Percentiles rank a stretch among this genome's conserved stretches.
phyloP scores from a whole-genome alignment of 148 eudicot genomes.

The Talinum fruticosum region DNA sequence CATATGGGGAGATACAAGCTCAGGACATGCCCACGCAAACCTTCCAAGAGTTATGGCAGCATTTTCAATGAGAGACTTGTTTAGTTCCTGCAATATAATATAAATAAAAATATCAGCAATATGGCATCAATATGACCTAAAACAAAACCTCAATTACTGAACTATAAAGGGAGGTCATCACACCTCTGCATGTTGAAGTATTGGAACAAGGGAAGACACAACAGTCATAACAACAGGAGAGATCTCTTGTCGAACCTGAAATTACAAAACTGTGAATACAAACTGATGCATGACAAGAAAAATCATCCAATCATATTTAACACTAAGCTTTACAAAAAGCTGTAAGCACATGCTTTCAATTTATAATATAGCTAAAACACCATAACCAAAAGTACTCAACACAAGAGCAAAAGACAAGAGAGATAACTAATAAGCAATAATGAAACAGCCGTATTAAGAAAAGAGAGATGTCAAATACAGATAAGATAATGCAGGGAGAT shows the following conservation, averaged over 20 bases:
- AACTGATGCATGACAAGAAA: neutral
- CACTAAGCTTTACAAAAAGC: neutral
- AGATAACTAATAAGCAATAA: too few species aligned
- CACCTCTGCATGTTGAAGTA: constrained; percentile 95
- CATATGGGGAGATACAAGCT: constrained; percentile 90
- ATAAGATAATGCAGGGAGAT: neutral
- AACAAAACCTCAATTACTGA: constrained; percentile 1
- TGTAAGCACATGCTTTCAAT: neutral
- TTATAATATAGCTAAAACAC: neutral
- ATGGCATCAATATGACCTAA: constrained; percentile 17
- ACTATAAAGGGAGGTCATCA: constrained; percentile 12
- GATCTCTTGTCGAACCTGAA: constrained; percentile 82
- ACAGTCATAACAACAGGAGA: constrained; percentile 80
- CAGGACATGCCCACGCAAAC: constrained; percentile 96
- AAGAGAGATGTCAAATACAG: too few species aligned
- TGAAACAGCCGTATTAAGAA: too few species aligned
- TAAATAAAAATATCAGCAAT: constrained; percentile 7
- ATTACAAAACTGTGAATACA: constrained; percentile 8
- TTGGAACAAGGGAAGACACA: constrained; percentile 71
- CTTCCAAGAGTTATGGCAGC: constrained; percentile 95
- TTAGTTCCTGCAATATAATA: constrained; percentile 55
- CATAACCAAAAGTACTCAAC: neutral
- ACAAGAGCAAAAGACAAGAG: neutral
- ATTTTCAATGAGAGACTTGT: constrained; percentile 89
- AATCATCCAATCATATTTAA: neutral